Base-by-base conservation (phyloP, 1,284 basidiomycete genomes). In the Boletus calvinii region DNA sequence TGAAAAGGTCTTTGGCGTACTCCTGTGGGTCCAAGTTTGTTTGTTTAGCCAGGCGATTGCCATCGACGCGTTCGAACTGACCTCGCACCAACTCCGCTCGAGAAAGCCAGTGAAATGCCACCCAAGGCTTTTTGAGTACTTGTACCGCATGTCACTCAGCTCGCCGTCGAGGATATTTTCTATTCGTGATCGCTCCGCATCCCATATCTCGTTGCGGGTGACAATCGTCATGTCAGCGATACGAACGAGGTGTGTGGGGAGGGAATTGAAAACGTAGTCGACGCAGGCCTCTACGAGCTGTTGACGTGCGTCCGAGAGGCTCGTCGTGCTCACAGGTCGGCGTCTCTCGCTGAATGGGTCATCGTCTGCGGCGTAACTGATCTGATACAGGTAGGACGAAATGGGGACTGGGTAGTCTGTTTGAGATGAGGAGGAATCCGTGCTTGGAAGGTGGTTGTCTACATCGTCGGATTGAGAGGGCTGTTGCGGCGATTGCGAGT, bases 81-180 rank as follows among this genome's bases (percentile, higher is more conserved):
- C 56, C 39, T 56, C 50, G 31, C 44, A 43, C 56, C 50, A 58
- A 10, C 44, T 55, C 13, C 44, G 44, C 30, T 59, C 52, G n/a
- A 50, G 52, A 32, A 55, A 49, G 8, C 55, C 57, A 13, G 52
- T 41, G 30, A 43, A 56, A 38, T 54, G 50, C 54, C 56, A 58
- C 6, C 17, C 45, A 1, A 58, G 41, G 11, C 6, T 10, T 20
- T 49, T 41, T 15, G 52, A 55, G 38, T 55, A 53, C 35, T 55
- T 44, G 17, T 56, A 48, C 6, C 2, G 40, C 30, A 48, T 36
- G 2, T 49, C 31, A 1, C 37, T 12, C 15, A 58, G 22, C 36
- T 56, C 38, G 15, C 39, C 42, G 20, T 59, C 57, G 6, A 20
- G 29, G 1, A 59, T 26, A 18, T 11, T 31, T 49, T 59, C 52